These are phyloP conservation scores for Trichophyton verrucosum DNA, from an alignment of 2,329 filamentous ascomycete species.

Conservation along the genomic window DNA sequence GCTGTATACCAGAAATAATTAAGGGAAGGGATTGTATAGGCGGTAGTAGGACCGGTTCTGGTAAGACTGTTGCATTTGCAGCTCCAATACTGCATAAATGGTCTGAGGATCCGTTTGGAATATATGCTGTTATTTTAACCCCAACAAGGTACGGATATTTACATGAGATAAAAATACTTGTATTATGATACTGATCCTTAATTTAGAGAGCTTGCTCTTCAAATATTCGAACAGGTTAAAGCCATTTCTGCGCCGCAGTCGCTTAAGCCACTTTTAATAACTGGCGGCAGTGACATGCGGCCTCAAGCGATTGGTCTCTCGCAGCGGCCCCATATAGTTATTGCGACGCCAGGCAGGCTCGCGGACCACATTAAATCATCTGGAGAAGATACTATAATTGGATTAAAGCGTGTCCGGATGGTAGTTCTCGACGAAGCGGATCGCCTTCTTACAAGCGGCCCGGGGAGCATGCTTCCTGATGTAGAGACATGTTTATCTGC, in stretches of 20 bases:
- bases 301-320: constrained; percentile 74
- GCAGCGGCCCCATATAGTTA: constrained; percentile 75
- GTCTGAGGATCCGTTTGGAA: constrained; percentile 81
- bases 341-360: constrained; percentile 83
- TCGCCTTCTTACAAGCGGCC: constrained; percentile 60
- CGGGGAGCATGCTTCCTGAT: constrained; percentile 86
- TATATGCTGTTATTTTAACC: constrained; percentile 80
- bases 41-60: constrained; percentile 85
- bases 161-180: not conserved
- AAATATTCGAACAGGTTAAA: constrained; percentile 93
- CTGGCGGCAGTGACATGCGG: constrained; percentile 85
- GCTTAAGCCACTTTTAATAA: constrained; percentile 79
- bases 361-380: constrained; percentile 89
- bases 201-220: constrained; percentile 69
- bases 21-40: constrained; percentile 90
- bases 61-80: constrained; percentile 93
- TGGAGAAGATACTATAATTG: constrained; percentile 77
- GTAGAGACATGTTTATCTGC: constrained; percentile 76
- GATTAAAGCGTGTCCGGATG: constrained; percentile 64
- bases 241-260: constrained; percentile 80
- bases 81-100: constrained; percentile 89
- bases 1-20: constrained; percentile 84
- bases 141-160: constrained; percentile 53
- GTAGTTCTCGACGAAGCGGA: constrained; percentile 96
- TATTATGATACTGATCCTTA: constrained; percentile 2